These are phyloP conservation scores for Phytophthora hibernalis DNA, from an alignment of 352 stramenopile species.

Conservation along the genomic window DNA sequence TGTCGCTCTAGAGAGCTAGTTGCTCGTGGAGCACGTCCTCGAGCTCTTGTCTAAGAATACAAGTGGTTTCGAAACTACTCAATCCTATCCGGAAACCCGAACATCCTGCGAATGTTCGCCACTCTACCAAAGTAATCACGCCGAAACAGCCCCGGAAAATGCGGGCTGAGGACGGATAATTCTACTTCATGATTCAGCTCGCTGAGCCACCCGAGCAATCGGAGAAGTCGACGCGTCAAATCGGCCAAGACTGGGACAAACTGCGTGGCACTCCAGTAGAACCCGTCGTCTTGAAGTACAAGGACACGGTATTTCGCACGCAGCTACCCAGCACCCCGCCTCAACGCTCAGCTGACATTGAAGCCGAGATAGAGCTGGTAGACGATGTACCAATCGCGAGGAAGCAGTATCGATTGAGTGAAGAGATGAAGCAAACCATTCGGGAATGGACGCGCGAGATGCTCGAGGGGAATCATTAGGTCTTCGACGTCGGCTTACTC, in stretches of 20 bases:
- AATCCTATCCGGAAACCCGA: too few relatives aligned
- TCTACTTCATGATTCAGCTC: too few relatives aligned
- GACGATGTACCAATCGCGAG: background rate
- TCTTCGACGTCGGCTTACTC: background rate
- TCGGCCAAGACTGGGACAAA: background rate
- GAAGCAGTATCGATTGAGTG: conserved; percentile 1
- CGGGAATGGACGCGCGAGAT: conserved; percentile 1
- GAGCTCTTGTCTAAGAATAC: too few relatives aligned
- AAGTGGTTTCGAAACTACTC: too few relatives aligned
- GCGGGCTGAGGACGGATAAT: too few relatives aligned
- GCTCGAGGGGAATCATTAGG: background rate
- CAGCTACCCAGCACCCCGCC: background rate
- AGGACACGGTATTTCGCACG: background rate
- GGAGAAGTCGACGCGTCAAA: background rate
- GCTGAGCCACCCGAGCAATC: too few relatives aligned
- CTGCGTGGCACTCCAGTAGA: background rate
- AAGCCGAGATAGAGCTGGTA: background rate
- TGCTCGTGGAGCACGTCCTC: too few relatives aligned
- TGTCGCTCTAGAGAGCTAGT: too few relatives aligned
- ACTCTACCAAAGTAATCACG: too few relatives aligned
- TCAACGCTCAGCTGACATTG: background rate
- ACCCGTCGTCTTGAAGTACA: background rate
- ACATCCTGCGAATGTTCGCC: too few relatives aligned
- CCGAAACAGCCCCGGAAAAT: too few relatives aligned
- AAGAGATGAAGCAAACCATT: background rate